Evolutionary conservation across 805 yeast species (phyloP).

Genomic region (Pichia deserticola): DNA sequence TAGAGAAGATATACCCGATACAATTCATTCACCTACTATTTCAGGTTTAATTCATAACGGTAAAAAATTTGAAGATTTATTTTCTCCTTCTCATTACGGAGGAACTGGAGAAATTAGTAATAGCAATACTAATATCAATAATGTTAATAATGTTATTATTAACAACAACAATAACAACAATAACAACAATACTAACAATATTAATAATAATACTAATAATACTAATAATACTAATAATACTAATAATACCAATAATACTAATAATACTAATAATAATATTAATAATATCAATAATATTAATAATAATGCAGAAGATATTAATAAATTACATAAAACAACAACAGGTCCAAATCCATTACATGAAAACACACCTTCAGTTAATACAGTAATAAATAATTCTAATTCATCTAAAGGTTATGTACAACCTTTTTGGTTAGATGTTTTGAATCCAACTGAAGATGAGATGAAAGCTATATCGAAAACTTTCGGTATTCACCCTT

Average conservation of each 20-base stretch:
- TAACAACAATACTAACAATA: no score
- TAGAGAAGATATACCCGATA: conserved; percentile 81
- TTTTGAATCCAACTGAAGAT: conserved; percentile 88
- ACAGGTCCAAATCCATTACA: not conserved
- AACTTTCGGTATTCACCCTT: conserved; percentile 91
- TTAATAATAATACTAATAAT: no score
- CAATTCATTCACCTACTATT: conserved; percentile 82
- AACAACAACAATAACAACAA: no score
- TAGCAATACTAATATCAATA: no score
- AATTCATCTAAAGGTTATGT: conserved; percentile 3
- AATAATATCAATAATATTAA: no score
- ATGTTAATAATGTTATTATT: no score
- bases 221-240: no score
- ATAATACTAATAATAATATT: no score
- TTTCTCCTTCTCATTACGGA: conserved; percentile 38
- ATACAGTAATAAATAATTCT: not conserved
- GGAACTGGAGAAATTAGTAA: no score
- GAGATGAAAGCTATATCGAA: conserved; percentile 90
- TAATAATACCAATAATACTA: no score
- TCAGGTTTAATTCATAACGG: conserved; percentile 60
- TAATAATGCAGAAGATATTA: no score
- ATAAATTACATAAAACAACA: not conserved
- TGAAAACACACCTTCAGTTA: not conserved
- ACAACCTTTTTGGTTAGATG: conserved; percentile 86
- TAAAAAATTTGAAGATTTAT: conserved; percentile 54